These are phyloP conservation scores for Suillus spraguei DNA, from an alignment of 768 basidiomycete genomes.

Conservation along the genomic window DNA sequence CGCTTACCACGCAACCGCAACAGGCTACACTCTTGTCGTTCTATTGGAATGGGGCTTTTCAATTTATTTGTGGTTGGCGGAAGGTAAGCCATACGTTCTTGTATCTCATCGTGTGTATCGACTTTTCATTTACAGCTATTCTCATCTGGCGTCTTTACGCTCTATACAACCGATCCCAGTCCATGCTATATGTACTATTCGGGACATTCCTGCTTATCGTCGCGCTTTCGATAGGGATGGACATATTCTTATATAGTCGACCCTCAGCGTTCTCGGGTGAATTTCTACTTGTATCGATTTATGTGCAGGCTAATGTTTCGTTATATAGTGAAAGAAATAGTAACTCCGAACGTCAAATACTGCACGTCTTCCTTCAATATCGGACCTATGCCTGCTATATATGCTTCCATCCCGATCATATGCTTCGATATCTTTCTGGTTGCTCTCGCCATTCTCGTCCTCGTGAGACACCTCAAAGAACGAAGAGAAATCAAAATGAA, in stretches of 20 bases:
- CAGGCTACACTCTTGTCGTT: not conserved
- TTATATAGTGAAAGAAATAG: constrained; percentile 2
- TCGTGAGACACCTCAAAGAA: constrained; percentile 4
- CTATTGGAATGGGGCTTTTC: not conserved
- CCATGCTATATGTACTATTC: not conserved
- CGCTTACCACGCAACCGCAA: not conserved
- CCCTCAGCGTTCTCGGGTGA: constrained; percentile 1
- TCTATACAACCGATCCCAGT: not conserved
- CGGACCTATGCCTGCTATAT: not conserved
- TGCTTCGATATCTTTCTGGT: not conserved
- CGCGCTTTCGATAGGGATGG: not conserved
- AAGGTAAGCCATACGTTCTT: not conserved
- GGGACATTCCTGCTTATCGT: not conserved
- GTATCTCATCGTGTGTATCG: not conserved
- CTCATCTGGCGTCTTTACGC: constrained; percentile 7
- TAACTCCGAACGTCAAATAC: not conserved
- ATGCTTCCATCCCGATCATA: not conserved
- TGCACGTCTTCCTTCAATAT: not conserved
- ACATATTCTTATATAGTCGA: not conserved
- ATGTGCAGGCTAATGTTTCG: not conserved
- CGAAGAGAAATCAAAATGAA: not conserved
- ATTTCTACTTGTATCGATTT: too few species aligned
- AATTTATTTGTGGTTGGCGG: not conserved
- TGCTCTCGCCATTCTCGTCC: not conserved
- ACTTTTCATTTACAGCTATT: not conserved